Base-by-base conservation (phyloP, 805 yeast genomes). In the Yarrowia hollandica region DNA sequence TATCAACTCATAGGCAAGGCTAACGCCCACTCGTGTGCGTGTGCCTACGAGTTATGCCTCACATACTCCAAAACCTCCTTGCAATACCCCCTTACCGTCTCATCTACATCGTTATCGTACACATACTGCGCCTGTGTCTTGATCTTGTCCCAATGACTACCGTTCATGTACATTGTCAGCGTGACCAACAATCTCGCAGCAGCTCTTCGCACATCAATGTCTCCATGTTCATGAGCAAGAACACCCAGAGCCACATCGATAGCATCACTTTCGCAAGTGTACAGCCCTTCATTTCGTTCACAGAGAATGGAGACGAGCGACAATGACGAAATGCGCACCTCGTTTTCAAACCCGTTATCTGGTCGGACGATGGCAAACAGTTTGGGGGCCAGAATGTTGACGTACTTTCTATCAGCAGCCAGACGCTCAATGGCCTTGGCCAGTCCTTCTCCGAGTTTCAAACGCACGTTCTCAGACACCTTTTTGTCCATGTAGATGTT, bases 381-480 rank as follows among this genome's bases (percentile, higher is more conserved):
- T 39, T 48, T 48, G 22, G 55, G 55, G 5, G 39, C 38, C 18
- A 48, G 39, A 16, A 48, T 22, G 39, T 48, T 33, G 30, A 30
- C 55, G 11, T 48, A 33, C 4, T 28, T 28, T 22, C 55, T 6
- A 22, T 66, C 25, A 82, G 76, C 78, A 37, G 79, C 79, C 22
- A 80, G 69, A 2, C 69, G 65, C 60, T 77, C 81, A 25, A 90
- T 75, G 62, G 78, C 82, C 25, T 88, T 77, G 22, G 82, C 70
- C 1, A 92, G 64, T 1, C 87, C 94, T 69, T 92, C 99, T 28
- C 97, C 97, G 15, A 88, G 74, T 61, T 87, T 81, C 50, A 94
- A 72, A n/a, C 85, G 72, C 60, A 84, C 86, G 66, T 90, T 96
- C 1, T 88, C 41, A 18, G 72, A 76, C 15, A 63, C 64, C 8